These are phyloP conservation scores for bread wheat (Triticum aestivum) DNA, from an alignment of 176 grass and related monocot species.

Conservation along the genomic window IWGSC_CS_RefSeq_v2.1 NC_057801.1:419196924-419197423, in stretches of 20 bases:
- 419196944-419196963: background rate
- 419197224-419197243: background rate
- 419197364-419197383: background rate
- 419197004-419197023: background rate
- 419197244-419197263: background rate
- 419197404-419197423: background rate
- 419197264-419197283: background rate
- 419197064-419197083: constrained; percentile 11
- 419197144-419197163: background rate
- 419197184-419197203: too few species aligned
- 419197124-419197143: background rate
- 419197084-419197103: background rate
- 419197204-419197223: too few species aligned
- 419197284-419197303: too few species aligned
- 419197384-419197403: background rate
- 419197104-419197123: background rate
- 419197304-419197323: background rate
- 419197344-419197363: background rate
- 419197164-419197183: too few species aligned
- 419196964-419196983: background rate
- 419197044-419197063: background rate
- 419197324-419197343: background rate
- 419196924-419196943: background rate
- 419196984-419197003: background rate
- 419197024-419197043: background rate